A percentile compares a stretch with the other conserved stretches of the same genome.
These are phyloP conservation scores for Elaeis guineensis DNA, from an alignment of 176 grass and related monocot genomes.

Conservation along the genomic window DNA sequence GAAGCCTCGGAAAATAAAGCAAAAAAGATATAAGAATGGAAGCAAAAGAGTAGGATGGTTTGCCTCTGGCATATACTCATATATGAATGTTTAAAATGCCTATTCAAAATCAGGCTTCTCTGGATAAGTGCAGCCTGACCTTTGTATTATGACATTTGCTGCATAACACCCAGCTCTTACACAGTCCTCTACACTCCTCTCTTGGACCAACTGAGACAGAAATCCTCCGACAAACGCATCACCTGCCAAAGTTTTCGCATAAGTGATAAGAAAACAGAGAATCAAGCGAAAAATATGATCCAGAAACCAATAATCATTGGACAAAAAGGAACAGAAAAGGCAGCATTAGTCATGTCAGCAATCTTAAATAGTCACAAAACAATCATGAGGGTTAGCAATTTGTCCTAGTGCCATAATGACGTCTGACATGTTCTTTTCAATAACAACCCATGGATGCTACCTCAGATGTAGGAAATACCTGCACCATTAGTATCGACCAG, in stretches of 20 bases:
- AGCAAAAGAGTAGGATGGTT: background rate
- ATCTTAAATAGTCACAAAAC: too few species aligned
- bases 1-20: too few species aligned
- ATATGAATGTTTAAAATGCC: background rate
- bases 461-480: constrained; percentile 33
- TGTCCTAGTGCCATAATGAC: too few species aligned
- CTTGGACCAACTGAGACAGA: constrained; percentile 75
- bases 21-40: too few species aligned
- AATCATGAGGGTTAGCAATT: too few species aligned
- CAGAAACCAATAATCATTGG: too few species aligned
- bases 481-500: constrained; percentile 96
- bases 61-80: background rate
- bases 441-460: too few species aligned
- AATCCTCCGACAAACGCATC: constrained; percentile 98
- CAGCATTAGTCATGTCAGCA: too few species aligned
- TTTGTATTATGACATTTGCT: constrained; percentile 87
- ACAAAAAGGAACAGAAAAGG: too few species aligned
- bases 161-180: constrained; percentile 79
- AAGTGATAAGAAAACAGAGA: too few species aligned
- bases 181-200: constrained; percentile 62
- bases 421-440: too few species aligned
- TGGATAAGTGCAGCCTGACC: constrained; percentile 82
- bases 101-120: constrained; percentile 79
- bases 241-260: constrained; percentile 22
- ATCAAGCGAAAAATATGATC: too few species aligned